Evolutionary conservation across 75 land plant genomes (phyloP).

Genomic region (Pinus albicaulis): DNA sequence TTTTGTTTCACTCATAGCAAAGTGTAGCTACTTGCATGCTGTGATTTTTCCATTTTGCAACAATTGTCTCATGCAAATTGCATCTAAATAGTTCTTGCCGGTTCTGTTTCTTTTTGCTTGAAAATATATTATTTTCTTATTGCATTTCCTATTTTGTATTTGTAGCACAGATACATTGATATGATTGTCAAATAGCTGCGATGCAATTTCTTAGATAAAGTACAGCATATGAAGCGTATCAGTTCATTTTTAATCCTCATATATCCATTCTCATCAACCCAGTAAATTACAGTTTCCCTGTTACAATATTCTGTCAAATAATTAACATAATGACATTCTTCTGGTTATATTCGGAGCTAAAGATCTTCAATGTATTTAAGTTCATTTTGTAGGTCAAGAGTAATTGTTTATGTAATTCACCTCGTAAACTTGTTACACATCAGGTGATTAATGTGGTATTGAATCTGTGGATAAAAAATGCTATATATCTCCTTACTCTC

Average conservation of each 20-base stretch:
- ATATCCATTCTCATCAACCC: not conserved
- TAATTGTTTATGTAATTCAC: not conserved
- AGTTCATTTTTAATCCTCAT: not conserved
- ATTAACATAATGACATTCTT: not conserved
- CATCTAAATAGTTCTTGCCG: no score
- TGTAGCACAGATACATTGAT: slow-evolving; percentile 4
- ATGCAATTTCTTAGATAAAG: not conserved
- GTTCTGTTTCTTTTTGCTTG: not conserved
- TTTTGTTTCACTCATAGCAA: not conserved
- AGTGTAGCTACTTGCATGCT: no score
- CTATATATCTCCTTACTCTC: not conserved
- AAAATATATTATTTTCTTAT: not conserved
- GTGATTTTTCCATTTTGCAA: no score
- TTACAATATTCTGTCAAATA: not conserved
- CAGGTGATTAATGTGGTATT: not conserved
- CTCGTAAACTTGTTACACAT: not conserved
- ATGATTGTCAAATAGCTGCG: not conserved
- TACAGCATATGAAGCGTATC: not conserved
- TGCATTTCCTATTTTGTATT: not conserved
- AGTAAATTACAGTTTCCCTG: not conserved
- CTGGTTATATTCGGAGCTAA: not conserved
- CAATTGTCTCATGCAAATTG: no score
- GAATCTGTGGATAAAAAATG: not conserved
- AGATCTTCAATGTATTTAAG: not conserved
- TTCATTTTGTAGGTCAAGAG: not conserved